Base-by-base conservation (phyloP, 2,329 filamentous ascomycete species). In the Thelonectria discophora region DNA sequence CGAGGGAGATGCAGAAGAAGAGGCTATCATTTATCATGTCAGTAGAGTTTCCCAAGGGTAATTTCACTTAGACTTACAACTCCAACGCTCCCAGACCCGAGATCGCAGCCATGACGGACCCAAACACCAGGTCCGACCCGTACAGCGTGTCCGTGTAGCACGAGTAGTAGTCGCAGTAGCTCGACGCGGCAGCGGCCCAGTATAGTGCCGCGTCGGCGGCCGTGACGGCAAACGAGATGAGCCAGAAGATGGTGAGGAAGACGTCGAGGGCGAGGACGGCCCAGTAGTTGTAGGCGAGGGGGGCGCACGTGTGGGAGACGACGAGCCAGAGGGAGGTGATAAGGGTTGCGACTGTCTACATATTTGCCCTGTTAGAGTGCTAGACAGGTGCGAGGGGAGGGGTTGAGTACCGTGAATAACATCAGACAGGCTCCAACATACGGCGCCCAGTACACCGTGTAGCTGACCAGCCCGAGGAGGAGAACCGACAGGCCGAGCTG, bases 211-310 rank as follows among this genome's bases (percentile, higher is more conserved):
- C 74, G 46, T 77, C 65, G 18, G 66, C 50, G 8, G 80, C 80
- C 10, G 80, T 69, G 15, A 81, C 65, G 12, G 77, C 78, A 42
- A 83, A 80, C 1, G 79, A 76, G 53, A 75, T 66, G 37, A 84
- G 74, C 85, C 84, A 88, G 72, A 87, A 82, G 57, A 87, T 61
- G 55, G 83, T 70, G 30, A 83, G 78, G 58, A 82, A 78, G 18
- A 82, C 78, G 64, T 87, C 84, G 39, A 87, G 74, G 20, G 75
- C 76, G 3, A 87, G 72, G 8, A 83, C 76, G 24, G 81, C 81
- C 80, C 82, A 86, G 73, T 83, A 83, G 72, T 86, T 87, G 73
- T 82, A 85, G 18, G 77, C 67, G 2, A 72, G 71, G n/a, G 78
- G 76, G 1, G 74, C 69, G 20, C 75, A 76, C 39, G 75, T 77